These are phyloP conservation scores for Handroanthus guayacan DNA, from an alignment of 257 asterid genomes.

Conservation along the genomic window DNA sequence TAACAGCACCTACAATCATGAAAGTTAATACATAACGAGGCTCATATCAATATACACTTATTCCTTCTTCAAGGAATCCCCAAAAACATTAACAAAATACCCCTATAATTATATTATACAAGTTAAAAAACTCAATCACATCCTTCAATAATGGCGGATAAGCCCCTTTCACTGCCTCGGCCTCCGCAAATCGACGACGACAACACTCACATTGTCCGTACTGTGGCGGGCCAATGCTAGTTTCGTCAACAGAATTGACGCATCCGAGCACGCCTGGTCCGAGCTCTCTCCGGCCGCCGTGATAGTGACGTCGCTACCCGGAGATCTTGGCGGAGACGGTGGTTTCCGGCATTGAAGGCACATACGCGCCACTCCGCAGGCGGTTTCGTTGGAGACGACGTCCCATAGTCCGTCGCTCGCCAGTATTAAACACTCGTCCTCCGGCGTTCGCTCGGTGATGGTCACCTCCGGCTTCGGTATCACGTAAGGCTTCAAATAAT, in stretches of 20 bases:
- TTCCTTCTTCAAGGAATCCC: constrained; percentile 6
- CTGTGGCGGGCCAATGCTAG: constrained; percentile 82
- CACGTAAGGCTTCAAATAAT: constrained; percentile 83
- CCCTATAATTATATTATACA: background rate
- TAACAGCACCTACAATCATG: too few relatives aligned
- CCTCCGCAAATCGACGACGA: constrained; percentile 75
- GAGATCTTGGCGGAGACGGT: constrained; percentile 42
- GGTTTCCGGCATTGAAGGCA: constrained; percentile 61
- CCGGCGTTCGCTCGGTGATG: constrained; percentile 54
- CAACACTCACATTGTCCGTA: constrained; percentile 83
- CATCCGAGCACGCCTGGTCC: constrained; percentile 79
- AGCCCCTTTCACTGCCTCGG: constrained; percentile 16
- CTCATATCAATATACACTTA: background rate
- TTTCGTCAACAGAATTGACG: constrained; percentile 78
- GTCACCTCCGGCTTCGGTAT: constrained; percentile 88
- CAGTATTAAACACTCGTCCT: constrained; percentile 75
- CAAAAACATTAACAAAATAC: background rate
- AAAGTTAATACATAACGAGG: too few relatives aligned
- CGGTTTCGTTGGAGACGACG: constrained; percentile 84
- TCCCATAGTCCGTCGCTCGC: constrained; percentile 95
- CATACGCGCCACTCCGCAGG: constrained; percentile 89
- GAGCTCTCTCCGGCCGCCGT: constrained; percentile 52
- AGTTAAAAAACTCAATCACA: background rate
- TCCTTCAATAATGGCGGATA: too few relatives aligned
- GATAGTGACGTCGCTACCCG: constrained; percentile 36